Evolutionary conservation across 176 grass and related monocot species (phyloP).

Genomic region (Elaeis guineensis): DNA sequence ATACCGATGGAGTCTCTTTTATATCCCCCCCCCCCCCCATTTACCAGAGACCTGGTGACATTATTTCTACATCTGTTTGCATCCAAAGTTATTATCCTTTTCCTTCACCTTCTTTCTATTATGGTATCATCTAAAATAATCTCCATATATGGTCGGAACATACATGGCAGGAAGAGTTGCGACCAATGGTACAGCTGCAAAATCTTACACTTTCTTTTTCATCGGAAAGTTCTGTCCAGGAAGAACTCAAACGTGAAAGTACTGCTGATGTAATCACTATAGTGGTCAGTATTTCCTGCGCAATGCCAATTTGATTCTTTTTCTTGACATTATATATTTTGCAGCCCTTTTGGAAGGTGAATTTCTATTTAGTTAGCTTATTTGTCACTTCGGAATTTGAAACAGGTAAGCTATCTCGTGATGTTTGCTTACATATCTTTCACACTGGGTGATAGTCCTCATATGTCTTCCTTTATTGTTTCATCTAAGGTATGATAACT

Average conservation of each 20-base stretch:
- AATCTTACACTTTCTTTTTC: constrained; percentile 89
- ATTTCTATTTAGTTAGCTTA: constrained; percentile 7
- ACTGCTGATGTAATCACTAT: constrained; percentile 87
- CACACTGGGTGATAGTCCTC: constrained; percentile 68
- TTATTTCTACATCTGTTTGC: no score
- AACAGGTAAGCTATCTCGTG: constrained; percentile 96
- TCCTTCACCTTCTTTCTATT: constrained; percentile 2
- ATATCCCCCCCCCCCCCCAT: no score
- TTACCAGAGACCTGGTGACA: no score
- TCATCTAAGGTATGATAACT: constrained; percentile 74
- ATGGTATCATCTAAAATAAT: not conserved
- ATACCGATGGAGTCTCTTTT: no score
- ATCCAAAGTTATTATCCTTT: no score
- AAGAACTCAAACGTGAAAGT: constrained; percentile 91
- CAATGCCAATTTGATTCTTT: not conserved
- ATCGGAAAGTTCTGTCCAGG: constrained; percentile 87
- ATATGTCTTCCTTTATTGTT: constrained; percentile 53
- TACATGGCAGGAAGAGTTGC: constrained; percentile 67
- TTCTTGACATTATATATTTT: no score
- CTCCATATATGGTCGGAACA: constrained; percentile 6
- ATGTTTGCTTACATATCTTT: constrained; percentile 98
- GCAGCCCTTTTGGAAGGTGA: no score
- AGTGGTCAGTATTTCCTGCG: constrained; percentile 47
- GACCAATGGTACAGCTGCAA: constrained; percentile 69
- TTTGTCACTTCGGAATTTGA: constrained; percentile 28